Conservation (phyloP, 805 yeast species). For the Citeromyces matritensis region DNA sequence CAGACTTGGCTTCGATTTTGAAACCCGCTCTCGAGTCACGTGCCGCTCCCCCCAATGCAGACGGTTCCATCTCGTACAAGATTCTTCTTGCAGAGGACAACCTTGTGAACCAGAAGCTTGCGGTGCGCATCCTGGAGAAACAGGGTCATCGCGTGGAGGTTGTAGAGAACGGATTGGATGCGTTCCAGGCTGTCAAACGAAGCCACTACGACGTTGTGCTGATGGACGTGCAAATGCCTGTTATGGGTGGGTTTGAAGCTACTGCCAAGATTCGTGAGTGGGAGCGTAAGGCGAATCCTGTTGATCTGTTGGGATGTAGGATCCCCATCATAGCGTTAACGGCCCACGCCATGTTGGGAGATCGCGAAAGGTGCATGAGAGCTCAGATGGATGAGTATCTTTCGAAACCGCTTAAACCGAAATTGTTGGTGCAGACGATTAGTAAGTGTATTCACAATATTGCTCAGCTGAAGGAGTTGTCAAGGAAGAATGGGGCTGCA, state of each 20-base stretch:
- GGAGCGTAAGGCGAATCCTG: constrained; percentile 70
- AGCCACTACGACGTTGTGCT: constrained; percentile 65
- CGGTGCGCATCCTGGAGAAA: constrained; percentile 73
- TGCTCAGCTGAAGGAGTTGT: constrained; percentile 42
- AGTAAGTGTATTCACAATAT: constrained; percentile 68
- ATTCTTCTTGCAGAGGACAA: constrained; percentile 79
- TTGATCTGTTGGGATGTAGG: constrained; percentile 52
- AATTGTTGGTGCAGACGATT: constrained; percentile 69
- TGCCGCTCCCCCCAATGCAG: constrained; percentile 65
- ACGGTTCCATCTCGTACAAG: constrained; percentile 61
- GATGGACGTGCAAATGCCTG: constrained; percentile 94
- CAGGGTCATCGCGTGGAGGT: constrained; percentile 77
- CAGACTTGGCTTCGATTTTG: constrained; percentile 70
- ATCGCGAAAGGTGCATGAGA: constrained; percentile 71
- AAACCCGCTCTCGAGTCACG: constrained; percentile 78
- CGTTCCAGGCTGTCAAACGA: constrained; percentile 58
- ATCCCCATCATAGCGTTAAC: constrained; percentile 85
- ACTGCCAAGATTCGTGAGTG: constrained; percentile 76
- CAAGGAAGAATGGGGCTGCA: constrained; percentile 11
- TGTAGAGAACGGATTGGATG: constrained; percentile 77
- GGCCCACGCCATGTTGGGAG: constrained; percentile 92
- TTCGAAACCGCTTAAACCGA: constrained; percentile 78
- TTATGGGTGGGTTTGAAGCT: constrained; percentile 91
- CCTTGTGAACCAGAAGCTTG: constrained; percentile 74
- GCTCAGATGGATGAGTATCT: constrained; percentile 90